phyloP scores from a whole-genome alignment of 176 grass and related monocot species.

The Microstegium vimineum region DNA sequence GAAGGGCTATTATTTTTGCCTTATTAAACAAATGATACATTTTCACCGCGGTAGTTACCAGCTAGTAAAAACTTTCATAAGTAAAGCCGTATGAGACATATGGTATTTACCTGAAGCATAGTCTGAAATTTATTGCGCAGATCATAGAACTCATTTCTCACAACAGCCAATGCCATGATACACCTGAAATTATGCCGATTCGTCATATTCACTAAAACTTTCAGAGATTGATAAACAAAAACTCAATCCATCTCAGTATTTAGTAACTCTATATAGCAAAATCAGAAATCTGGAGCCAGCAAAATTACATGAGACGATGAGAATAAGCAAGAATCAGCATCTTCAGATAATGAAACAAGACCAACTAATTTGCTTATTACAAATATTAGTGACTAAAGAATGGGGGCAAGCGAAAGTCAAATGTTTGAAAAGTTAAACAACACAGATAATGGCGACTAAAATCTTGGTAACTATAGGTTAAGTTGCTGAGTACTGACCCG shows the following conservation, averaged over 20 bases:
- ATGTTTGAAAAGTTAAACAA: neutral
- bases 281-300: too few relatives aligned
- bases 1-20: neutral
- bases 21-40: neutral
- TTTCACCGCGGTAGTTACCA: neutral
- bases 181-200: slow-evolving; percentile 44
- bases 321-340: slow-evolving; percentile 13
- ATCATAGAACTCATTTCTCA: slow-evolving; percentile 64
- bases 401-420: neutral
- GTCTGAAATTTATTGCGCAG: slow-evolving; percentile 53
- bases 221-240: neutral
- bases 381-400: neutral
- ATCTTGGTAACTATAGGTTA: neutral
- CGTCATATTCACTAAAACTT: neutral
- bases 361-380: neutral
- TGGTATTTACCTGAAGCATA: slow-evolving; percentile 71
- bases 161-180: slow-evolving; percentile 47
- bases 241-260: neutral
- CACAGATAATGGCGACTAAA: neutral
- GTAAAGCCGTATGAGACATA: neutral
- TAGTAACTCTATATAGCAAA: neutral
- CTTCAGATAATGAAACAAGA: neutral
- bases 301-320: neutral
- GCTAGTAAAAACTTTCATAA: neutral
- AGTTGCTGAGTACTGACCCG: slow-evolving; percentile 38